These are phyloP conservation scores for Manihot esculenta DNA, from an alignment of 441 rosid genomes.

Conservation along the genomic window DNA sequence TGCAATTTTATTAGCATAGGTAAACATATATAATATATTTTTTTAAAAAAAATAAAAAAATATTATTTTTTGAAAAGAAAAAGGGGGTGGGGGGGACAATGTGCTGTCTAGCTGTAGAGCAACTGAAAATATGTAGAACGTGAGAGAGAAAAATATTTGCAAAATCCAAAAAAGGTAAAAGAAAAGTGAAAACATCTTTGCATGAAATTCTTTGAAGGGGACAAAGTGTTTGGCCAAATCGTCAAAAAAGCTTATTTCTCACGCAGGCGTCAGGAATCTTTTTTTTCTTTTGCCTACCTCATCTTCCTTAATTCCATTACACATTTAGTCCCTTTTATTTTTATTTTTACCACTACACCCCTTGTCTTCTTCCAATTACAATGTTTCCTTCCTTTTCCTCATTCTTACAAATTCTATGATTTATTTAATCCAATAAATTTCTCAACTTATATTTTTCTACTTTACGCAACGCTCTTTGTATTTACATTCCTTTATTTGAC, in stretches of 20 bases:
- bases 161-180: neutral
- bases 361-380: neutral
- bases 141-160: neutral
- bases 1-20: no score
- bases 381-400: neutral
- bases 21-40: no score
- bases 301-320: neutral
- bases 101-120: neutral
- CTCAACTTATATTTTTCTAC: no score
- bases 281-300: neutral
- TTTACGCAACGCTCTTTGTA: no score
- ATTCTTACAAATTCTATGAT: neutral
- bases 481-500: no score
- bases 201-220: neutral
- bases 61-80: no score
- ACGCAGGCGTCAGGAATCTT: no score
- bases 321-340: neutral
- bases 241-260: neutral
- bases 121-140: neutral
- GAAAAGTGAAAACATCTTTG: neutral
- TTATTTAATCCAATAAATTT: no score
- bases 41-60: no score
- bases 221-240: neutral
- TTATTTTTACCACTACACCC: neutral
- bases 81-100: no score